Evolutionary conservation across 176 grass and related monocot species (phyloP), one percentile per base, ranked within the genome.

Genomic region (Oryza coarctata): DNA sequence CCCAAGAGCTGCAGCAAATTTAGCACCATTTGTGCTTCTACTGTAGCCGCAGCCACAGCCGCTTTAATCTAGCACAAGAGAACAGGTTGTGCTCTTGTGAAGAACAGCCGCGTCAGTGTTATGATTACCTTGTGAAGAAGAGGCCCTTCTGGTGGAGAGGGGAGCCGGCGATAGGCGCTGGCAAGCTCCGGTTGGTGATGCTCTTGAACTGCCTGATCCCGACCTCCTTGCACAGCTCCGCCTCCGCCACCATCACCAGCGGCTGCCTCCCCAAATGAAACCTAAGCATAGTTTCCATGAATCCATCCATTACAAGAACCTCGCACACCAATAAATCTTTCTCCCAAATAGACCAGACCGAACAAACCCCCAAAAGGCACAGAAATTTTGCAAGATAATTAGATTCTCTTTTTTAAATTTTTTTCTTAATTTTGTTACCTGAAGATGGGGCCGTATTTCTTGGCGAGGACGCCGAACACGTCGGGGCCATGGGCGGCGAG

Each of bases 181-280:
- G 89, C 52, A 87, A 81, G 90, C 92, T 94, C 74, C 94, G 39
- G 79, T 97, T 97, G 5, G 80, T 44, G 14, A 94, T 86, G 73
- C 78, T 85, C 83, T 94, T 94, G 45, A 97, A 97, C 79, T 90
- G 93, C 70, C 86, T 83, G 45, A 94, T 70, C 26, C 88, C 92
- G 17, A 91, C 88, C 73, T 92, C 90, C 38, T 82, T 87, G 80
- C 87, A 92, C 20, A 92, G 85, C 74, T 94, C 92, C 52, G 92
- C 80, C 55, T 97, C 81, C 2, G 94, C 88, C 20, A 97, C 83
- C 44, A 97, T 83, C 76, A 97, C 82, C 61, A 94, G 82, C 23
- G 90, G 92, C 33, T 97, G 94, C 80, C 92, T 87, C 35, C 92
- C 94, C 67, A 97, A 68, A 43, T 97, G 88, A 75, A 94, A 97